Base-by-base conservation (phyloP, 2,329 filamentous ascomycete genomes). In the Xylaria sp. region DNA sequence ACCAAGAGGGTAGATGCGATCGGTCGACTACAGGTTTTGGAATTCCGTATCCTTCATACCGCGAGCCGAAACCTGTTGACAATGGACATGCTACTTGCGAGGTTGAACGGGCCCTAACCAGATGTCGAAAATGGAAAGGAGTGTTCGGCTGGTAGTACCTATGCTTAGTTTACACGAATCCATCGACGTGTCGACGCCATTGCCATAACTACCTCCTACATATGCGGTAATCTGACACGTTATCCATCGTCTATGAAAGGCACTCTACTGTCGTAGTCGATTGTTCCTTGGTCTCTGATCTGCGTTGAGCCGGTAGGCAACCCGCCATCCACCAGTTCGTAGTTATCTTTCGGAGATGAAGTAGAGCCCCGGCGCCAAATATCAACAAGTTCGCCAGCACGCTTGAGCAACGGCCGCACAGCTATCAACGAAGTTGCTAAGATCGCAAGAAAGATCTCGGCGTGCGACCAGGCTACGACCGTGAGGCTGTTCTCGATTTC, bases 371-470 rank as follows among this genome's bases (percentile, higher is more conserved):
- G 48, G 12, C 19, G 48, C 48, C 48, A 51, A 8, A 3, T 27
- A 11, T 36, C 27, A 14, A 55, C 34, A 1, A 55, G 11, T 24
- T 55, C 51, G 4, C 51, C 30, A n/a, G 2, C 51, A 55, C 51
- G 51, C n/a, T 21, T 55, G 27, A 55, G 27, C 30, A 55, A 17
- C 51, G 51, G 51, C 4, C 51, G 51, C 30, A 55, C 12, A 4
- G 51, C 51, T 34, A 55, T 36, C 17, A 55, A 24, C 51, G 51
- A 55, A 14, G 27, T 55, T 14, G 51, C 51, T 17, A 55, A 21
- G 4, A 55, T 55, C 7, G 51, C 51, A 19, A 55, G 51, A 36
- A 55, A 55, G 51, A 55, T 32, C 51, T 55, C 51, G 8, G 34
- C 30, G 51, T 55, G 51, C 4, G 27, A 34, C 51, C 51, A 55